Percentiles rank a stretch among this genome's conserved stretches.
phyloP scores from a whole-genome alignment of 2,329 filamentous ascomycete genomes.

The Amesomyces nigricolor region DNA sequence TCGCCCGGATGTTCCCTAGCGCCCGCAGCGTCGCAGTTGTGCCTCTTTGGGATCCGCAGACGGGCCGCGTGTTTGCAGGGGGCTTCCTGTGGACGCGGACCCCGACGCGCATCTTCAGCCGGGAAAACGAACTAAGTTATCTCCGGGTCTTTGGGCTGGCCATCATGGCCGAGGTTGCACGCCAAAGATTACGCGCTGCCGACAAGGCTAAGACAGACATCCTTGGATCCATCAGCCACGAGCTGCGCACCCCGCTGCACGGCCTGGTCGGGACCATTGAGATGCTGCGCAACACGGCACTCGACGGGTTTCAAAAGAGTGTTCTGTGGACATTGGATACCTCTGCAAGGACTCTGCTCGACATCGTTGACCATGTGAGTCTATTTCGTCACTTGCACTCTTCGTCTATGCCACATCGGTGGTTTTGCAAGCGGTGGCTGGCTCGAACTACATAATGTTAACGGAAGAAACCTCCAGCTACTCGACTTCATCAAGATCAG shows the following conservation, averaged over 20 bases:
- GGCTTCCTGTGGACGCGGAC: constrained; percentile 45
- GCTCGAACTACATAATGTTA: constrained; percentile 16
- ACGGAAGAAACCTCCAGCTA: background rate
- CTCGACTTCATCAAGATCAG: background rate
- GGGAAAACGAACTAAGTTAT: constrained; percentile 45
- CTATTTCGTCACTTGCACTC: constrained; percentile 12
- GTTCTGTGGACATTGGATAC: constrained; percentile 45
- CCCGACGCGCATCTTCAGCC: constrained; percentile 39
- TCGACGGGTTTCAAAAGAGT: constrained; percentile 43
- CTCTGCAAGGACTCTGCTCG: constrained; percentile 46
- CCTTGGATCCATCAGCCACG: constrained; percentile 55
- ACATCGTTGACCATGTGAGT: constrained; percentile 52
- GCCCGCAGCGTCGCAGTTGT: constrained; percentile 43
- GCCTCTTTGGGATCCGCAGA: constrained; percentile 39
- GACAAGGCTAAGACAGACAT: constrained; percentile 52
- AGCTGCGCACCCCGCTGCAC: constrained; percentile 55
- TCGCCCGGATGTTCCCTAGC: constrained; percentile 32
- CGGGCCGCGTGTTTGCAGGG: constrained; percentile 44
- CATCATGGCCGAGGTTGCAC: constrained; percentile 51
- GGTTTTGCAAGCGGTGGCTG: too few species aligned
- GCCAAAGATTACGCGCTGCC: constrained; percentile 35
- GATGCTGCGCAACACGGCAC: constrained; percentile 46
- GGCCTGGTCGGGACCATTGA: constrained; percentile 52
- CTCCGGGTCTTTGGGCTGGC: constrained; percentile 48
- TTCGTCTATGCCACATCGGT: too few species aligned